A percentile compares a stretch with the other conserved stretches of the same genome.
These are phyloP conservation scores for Ceratobasidium sp. DNA, from an alignment of 1,284 basidiomycete genomes.

Conservation along the genomic window DNA sequence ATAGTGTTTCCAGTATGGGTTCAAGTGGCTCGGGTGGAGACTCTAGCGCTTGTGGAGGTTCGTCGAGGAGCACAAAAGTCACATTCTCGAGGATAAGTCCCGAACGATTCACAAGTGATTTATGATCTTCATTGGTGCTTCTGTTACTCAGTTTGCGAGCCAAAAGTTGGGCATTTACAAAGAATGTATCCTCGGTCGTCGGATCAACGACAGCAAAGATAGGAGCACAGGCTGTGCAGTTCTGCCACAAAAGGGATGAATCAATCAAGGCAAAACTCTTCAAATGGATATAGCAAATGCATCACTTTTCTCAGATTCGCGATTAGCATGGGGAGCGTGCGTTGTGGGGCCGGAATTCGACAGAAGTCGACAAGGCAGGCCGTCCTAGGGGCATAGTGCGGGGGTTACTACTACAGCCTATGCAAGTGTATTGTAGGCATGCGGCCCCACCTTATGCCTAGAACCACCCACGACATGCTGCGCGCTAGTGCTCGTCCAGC, in stretches of 20 bases:
- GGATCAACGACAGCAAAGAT: slow-evolving; percentile 28
- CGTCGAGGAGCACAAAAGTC: neutral
- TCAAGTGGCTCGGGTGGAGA: slow-evolving; percentile 24
- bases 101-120: too few relatives aligned
- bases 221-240: slow-evolving; percentile 19
- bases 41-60: neutral
- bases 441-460: slow-evolving; percentile 1
- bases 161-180: slow-evolving; percentile 10
- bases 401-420: neutral
- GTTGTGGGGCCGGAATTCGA: slow-evolving; percentile 22
- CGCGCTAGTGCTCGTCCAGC: slow-evolving; percentile 7
- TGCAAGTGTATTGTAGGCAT: neutral
- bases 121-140: neutral
- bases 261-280: neutral
- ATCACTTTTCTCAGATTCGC: slow-evolving; percentile 32
- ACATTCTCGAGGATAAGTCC: neutral
- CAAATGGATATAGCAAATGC: slow-evolving; percentile 6
- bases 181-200: slow-evolving; percentile 14
- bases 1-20: neutral
- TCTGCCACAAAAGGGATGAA: slow-evolving; percentile 6
- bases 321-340: slow-evolving; percentile 29
- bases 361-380: slow-evolving; percentile 33
- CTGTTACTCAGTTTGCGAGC: neutral
- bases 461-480: slow-evolving; percentile 4
- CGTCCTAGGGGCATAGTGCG: neutral